Evolutionary conservation across 805 yeast species (phyloP).

Genomic region (Hanseniaspora vineae): DNA sequence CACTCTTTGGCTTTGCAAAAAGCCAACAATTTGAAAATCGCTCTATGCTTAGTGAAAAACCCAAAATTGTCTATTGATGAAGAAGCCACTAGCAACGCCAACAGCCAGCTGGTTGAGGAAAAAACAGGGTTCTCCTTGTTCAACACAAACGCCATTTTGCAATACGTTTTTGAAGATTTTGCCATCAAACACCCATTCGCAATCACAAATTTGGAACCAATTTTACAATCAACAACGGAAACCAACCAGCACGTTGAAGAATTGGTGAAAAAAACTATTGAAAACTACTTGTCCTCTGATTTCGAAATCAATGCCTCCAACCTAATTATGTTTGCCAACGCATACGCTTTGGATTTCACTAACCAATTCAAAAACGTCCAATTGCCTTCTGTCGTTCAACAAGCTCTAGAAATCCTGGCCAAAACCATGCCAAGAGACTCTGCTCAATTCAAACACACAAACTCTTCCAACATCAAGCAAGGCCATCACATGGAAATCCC

Average conservation of each 20-base stretch:
- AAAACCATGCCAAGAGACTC: slow-evolving; percentile 31
- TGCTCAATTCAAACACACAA: slow-evolving; percentile 23
- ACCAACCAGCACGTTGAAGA: slow-evolving; percentile 34
- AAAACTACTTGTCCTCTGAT: slow-evolving; percentile 19
- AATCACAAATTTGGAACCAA: slow-evolving; percentile 13
- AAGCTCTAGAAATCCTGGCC: slow-evolving; percentile 35
- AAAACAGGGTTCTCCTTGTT: slow-evolving; percentile 29
- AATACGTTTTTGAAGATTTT: slow-evolving; percentile 44
- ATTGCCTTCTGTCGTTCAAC: slow-evolving; percentile 26
- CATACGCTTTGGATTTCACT: slow-evolving; percentile 31
- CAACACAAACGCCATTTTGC: slow-evolving; percentile 60
- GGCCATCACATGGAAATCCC: slow-evolving; percentile 12
- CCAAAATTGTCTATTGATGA: slow-evolving; percentile 20
- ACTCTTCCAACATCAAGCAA: slow-evolving; percentile 19
- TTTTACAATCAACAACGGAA: slow-evolving; percentile 8
- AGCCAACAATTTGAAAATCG: slow-evolving; percentile 22
- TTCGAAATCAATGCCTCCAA: slow-evolving; percentile 32
- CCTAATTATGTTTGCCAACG: slow-evolving; percentile 45
- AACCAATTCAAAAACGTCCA: slow-evolving; percentile 14
- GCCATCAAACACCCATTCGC: slow-evolving; percentile 21
- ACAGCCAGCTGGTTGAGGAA: slow-evolving; percentile 13
- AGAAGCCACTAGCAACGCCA: slow-evolving; percentile 6
- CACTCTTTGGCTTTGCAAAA: slow-evolving; percentile 10
- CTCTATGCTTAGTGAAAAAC: slow-evolving; percentile 19
- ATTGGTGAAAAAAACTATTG: slow-evolving; percentile 26